Conservation (phyloP, 441 rosid genomes). For the Eutrema salsugineum region DNA sequence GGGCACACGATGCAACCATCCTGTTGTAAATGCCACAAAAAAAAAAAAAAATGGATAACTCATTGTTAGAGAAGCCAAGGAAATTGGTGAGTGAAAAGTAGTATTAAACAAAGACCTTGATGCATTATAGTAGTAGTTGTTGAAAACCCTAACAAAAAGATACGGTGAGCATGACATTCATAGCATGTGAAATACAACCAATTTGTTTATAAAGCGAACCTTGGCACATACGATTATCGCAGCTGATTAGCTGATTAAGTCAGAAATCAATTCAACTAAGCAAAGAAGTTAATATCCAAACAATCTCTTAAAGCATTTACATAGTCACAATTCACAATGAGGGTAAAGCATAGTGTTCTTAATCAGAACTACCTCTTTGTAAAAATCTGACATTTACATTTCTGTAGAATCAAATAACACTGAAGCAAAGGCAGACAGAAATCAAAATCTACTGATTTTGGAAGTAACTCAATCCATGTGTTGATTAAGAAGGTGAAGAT, state of each 20-base stretch:
- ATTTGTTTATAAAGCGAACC: neutral
- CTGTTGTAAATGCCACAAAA: constrained; percentile 38
- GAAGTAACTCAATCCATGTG: neutral
- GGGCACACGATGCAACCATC: constrained; percentile 97
- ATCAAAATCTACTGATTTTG: neutral
- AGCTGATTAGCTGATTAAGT: neutral
- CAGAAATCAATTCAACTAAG: neutral
- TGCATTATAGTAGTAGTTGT: neutral
- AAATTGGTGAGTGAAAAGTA: neutral
- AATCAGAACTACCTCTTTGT: neutral
- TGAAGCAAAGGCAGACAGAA: neutral
- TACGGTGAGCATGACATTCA: neutral
- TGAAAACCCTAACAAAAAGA: neutral
- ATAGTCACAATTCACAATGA: neutral
- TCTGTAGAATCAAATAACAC: neutral
- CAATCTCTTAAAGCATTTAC: neutral
- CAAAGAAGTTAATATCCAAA: neutral
- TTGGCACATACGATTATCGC: neutral
- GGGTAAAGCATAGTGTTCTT: neutral
- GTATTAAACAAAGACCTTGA: neutral
- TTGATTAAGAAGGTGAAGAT: neutral
- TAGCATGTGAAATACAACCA: neutral
- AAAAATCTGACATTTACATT: neutral
- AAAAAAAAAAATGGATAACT: neutral
- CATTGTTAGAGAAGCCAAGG: neutral